A percentile compares a stretch with the other conserved stretches of the same genome.
phyloP scores from a whole-genome alignment of 257 asterid genomes.

The Salvia miltiorrhiza region DNA sequence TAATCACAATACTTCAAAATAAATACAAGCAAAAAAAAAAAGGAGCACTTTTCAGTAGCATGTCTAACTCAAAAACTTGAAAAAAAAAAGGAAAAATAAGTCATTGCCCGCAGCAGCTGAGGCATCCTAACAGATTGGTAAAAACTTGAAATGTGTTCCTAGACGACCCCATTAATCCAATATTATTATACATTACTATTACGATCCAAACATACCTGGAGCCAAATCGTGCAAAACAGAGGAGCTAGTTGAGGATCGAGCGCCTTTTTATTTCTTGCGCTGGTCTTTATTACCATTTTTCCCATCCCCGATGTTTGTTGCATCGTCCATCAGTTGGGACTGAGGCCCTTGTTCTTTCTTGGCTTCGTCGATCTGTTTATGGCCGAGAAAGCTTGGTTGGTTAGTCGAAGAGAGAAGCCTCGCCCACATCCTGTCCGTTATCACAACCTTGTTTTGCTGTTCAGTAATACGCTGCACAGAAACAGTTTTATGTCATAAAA shows the following conservation, averaged over 20 bases:
- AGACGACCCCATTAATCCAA: conserved; percentile 24
- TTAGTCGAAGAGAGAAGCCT: conserved; percentile 72
- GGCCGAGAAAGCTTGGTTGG: conserved; percentile 59
- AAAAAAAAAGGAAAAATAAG: not conserved
- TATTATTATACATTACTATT: conserved; percentile 17
- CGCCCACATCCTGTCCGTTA: conserved; percentile 81
- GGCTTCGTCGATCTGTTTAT: conserved; percentile 31
- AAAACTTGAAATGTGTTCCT: conserved; percentile 23
- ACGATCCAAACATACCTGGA: not conserved
- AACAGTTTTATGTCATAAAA: not conserved
- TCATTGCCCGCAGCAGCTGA: conserved; percentile 21
- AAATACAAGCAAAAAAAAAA: conserved; percentile 7
- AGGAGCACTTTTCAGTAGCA: not conserved
- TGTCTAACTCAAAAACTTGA: conserved; percentile 2
- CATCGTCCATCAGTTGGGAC: conserved; percentile 40
- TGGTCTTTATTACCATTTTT: conserved; percentile 24
- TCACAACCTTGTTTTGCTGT: conserved; percentile 55
- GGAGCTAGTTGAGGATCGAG: conserved; percentile 9
- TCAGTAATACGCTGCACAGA: conserved; percentile 62
- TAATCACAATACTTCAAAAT: not conserved
- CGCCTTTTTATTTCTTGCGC: conserved; percentile 10
- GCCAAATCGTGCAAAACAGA: conserved; percentile 8
- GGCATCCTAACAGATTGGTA: conserved; percentile 26
- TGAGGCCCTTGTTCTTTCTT: conserved; percentile 30
- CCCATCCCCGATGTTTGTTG: conserved; percentile 25